A percentile compares a stretch with the other conserved stretches of the same genome.
phyloP scores from a whole-genome alignment of 305 asterid species.

The Fraxinus ornus region DNA sequence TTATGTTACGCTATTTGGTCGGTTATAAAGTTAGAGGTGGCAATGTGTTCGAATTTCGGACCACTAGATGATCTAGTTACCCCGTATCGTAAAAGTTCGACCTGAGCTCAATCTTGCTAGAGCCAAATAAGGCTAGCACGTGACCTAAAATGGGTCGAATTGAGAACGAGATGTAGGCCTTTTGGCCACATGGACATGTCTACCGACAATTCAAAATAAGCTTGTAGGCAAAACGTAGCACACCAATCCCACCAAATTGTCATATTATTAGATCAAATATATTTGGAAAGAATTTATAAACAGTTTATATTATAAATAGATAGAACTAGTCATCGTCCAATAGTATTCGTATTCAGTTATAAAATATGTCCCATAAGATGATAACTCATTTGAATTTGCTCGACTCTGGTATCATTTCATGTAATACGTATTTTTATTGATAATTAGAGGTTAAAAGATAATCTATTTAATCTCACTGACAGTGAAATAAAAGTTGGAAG shows the following conservation, averaged over 20 bases:
- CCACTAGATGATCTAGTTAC: neutral
- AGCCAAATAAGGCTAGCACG: neutral
- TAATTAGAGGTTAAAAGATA: neutral
- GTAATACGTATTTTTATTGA: neutral
- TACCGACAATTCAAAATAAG: neutral
- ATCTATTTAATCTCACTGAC: neutral
- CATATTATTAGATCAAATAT: neutral
- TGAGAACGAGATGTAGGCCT: neutral
- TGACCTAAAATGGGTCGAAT: neutral
- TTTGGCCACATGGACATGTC: neutral
- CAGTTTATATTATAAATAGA: too few species aligned
- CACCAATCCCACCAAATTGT: neutral
- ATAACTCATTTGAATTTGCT: too few species aligned
- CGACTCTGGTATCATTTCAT: neutral
- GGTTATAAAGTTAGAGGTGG: neutral
- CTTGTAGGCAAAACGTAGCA: neutral
- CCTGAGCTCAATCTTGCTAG: neutral
- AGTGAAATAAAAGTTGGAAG: neutral
- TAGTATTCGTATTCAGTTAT: too few species aligned
- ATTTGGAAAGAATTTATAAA: too few species aligned
- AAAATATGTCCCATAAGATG: neutral
- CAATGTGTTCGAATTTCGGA: neutral
- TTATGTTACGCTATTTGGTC: neutral
- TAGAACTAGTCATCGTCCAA: neutral
- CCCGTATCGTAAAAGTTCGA: neutral